phyloP scores from a whole-genome alignment of 768 basidiomycete genomes.

The Leccinum subgranulosum region DNA sequence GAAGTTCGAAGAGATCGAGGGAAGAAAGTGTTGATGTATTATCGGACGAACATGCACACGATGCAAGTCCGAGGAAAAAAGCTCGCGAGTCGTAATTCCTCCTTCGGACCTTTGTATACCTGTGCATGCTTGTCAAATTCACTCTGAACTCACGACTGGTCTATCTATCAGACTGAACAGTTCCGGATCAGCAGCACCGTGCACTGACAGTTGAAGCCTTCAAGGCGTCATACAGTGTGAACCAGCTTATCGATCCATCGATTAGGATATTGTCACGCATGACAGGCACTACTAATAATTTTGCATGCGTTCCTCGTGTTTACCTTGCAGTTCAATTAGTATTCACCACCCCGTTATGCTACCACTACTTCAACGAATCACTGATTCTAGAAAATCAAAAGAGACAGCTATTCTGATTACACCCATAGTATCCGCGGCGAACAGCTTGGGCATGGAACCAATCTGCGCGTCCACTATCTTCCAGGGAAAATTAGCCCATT shows the following conservation, averaged over 20 bases:
- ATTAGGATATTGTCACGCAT: not conserved
- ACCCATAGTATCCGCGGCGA: constrained; percentile 49
- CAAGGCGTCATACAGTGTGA: not conserved
- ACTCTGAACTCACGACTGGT: not conserved
- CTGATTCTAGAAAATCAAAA: not conserved
- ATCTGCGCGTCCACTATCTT: constrained; percentile 59
- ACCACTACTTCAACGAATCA: constrained; percentile 36
- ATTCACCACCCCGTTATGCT: not conserved
- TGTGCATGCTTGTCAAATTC: not conserved
- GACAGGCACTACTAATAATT: not conserved
- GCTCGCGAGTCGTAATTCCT: constrained; percentile 6
- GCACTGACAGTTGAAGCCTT: not conserved
- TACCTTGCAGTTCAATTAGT: constrained; percentile 44
- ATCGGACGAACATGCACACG: constrained; percentile 1
- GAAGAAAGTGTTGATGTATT: constrained; percentile 3
- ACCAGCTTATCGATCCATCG: constrained; percentile 1
- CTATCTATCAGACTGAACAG: not conserved
- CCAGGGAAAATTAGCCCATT: constrained; percentile 1
- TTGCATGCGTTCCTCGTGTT: constrained; percentile 66
- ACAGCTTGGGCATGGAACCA: constrained; percentile 32
- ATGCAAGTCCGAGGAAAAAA: constrained; percentile 12
- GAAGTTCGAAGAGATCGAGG: constrained; percentile 15
- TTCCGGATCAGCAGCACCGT: not conserved
- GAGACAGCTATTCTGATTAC: not conserved
- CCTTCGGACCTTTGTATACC: not conserved